These are phyloP conservation scores for Suhomyces xylopsoci DNA, from an alignment of 805 yeast species.

Conservation along the genomic window DNA sequence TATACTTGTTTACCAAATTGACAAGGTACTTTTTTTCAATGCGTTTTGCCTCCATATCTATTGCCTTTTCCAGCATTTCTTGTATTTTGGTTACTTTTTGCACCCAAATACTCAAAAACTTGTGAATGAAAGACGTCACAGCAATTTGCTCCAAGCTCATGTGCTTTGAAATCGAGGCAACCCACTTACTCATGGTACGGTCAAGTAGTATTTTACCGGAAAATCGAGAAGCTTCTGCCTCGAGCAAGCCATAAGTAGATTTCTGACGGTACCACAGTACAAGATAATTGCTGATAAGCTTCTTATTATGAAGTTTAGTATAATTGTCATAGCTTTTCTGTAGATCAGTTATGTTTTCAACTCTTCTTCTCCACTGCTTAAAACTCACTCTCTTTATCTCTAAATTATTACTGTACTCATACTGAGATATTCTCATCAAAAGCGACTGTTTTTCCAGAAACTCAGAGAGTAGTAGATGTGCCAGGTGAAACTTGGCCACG, in stretches of 20 bases:
- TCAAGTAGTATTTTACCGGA: neutral
- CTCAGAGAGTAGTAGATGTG: slow-evolving; percentile 21
- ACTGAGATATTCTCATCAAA: slow-evolving; percentile 29
- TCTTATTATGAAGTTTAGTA: neutral
- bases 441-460: slow-evolving; percentile 9
- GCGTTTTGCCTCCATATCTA: neutral
- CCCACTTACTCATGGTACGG: neutral
- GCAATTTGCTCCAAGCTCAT: neutral
- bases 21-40: neutral
- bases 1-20: neutral
- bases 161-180: neutral
- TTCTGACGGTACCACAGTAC: neutral
- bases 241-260: neutral
- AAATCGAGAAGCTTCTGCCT: neutral
- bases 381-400: slow-evolving; percentile 5
- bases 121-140: neutral
- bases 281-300: neutral
- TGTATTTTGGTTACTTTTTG: neutral
- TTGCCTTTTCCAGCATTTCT: neutral
- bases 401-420: slow-evolving; percentile 9
- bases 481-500: slow-evolving; percentile 19
- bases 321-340: neutral
- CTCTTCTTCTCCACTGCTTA: slow-evolving; percentile 21
- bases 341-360: neutral
- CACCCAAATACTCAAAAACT: neutral